phyloP scores from a whole-genome alignment of 352 stramenopile genomes.

The Vaucheria bursata region DNA sequence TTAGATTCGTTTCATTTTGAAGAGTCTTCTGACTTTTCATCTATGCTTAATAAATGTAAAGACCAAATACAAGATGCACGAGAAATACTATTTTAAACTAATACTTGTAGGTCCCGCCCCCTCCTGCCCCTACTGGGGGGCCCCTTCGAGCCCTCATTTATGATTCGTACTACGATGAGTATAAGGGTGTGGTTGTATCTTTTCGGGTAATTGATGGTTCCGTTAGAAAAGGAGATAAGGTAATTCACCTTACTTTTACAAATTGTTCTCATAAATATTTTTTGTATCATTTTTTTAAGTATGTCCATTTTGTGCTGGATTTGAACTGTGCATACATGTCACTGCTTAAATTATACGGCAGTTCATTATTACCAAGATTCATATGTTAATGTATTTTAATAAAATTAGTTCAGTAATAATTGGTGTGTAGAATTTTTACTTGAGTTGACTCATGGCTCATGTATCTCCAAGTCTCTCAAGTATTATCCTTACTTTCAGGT shows the following conservation, averaged over 20 bases:
- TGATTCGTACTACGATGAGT: slow-evolving; percentile 69
- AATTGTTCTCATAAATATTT: background rate
- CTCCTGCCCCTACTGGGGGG: slow-evolving; percentile 50
- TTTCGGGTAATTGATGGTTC: slow-evolving; percentile 66
- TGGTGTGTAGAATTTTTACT: background rate
- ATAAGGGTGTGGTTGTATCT: slow-evolving; percentile 67
- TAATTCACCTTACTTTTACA: slow-evolving; percentile 48
- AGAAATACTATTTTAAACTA: background rate
- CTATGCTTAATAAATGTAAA: no score
- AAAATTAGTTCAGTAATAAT: background rate
- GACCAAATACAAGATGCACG: background rate
- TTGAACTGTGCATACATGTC: background rate
- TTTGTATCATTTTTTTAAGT: background rate
- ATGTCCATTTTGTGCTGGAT: background rate
- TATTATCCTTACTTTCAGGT: slow-evolving; percentile 9
- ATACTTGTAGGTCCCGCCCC: slow-evolving; percentile 53
- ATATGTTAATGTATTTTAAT: background rate
- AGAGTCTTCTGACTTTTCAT: no score
- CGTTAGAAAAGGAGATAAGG: slow-evolving; percentile 52
- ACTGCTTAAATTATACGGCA: background rate
- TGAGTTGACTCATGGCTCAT: no score
- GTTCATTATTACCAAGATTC: background rate
- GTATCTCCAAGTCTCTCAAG: background rate
- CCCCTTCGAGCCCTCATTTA: slow-evolving; percentile 68
- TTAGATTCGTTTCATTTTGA: no score